phyloP scores from a whole-genome alignment of 2,329 filamentous ascomycete species.

The Pyrenophora seminiperda region DNA sequence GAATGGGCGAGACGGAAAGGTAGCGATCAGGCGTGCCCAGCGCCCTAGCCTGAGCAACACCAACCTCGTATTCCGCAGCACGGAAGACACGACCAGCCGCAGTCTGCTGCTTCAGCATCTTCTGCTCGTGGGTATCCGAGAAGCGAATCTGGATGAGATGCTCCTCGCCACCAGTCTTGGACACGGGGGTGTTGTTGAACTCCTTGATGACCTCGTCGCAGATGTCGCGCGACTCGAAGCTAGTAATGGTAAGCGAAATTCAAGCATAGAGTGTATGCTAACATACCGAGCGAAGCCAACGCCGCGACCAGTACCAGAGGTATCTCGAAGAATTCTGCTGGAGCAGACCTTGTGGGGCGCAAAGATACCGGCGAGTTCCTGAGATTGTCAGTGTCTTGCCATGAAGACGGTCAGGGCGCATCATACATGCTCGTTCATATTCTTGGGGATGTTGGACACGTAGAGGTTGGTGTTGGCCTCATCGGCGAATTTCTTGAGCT shows the following conservation, averaged over 20 bases:
- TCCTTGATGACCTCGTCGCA: conserved; percentile 87
- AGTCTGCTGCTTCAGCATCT: conserved; percentile 94
- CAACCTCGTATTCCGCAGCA: conserved; percentile 80
- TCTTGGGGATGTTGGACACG: conserved; percentile 93
- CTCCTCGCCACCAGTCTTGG: conserved; percentile 69
- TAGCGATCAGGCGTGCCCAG: conserved; percentile 42
- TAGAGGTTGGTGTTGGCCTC: conserved; percentile 92
- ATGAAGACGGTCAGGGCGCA: not conserved
- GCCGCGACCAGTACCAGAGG: conserved; percentile 89
- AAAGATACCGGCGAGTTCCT: conserved; percentile 81
- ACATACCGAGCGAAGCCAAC: conserved; percentile 94
- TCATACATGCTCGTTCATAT: conserved; percentile 84
- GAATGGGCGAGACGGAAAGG: conserved; percentile 41
- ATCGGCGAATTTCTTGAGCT: conserved; percentile 94
- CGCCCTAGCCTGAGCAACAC: conserved; percentile 48
- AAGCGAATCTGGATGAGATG: conserved; percentile 91
- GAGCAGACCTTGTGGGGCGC: conserved; percentile 83
- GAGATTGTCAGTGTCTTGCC: conserved; percentile 22
- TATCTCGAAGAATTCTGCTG: conserved; percentile 92
- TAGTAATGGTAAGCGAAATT: conserved; percentile 48
- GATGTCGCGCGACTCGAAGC: conserved; percentile 85
- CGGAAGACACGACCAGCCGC: conserved; percentile 94
- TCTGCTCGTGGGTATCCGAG: conserved; percentile 95
- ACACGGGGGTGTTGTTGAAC: conserved; percentile 72
- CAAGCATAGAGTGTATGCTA: not conserved